Evolutionary conservation across 2,329 filamentous ascomycete species (phyloP).

Genomic region (Zymoseptoria tritici): DNA sequence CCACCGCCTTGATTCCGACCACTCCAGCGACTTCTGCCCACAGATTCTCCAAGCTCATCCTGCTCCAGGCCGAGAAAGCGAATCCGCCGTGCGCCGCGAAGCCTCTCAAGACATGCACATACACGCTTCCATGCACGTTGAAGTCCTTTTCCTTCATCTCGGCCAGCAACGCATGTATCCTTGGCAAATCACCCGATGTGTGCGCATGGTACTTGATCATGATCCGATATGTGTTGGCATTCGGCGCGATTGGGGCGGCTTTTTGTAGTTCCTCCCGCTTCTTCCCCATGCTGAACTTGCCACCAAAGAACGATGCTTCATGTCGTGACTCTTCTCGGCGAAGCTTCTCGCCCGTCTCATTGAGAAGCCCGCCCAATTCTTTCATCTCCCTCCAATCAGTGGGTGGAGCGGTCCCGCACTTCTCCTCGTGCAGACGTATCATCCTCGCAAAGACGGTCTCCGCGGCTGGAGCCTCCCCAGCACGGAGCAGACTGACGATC

Average conservation of each 20-base stretch:
- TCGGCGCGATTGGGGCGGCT: constrained; percentile 59
- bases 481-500: constrained; percentile 67
- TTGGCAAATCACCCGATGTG: constrained; percentile 61
- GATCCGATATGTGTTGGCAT: constrained; percentile 71
- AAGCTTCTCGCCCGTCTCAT: constrained; percentile 37
- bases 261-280: constrained; percentile 52
- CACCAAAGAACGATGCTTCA: constrained; percentile 37
- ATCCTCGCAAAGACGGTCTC: constrained; percentile 77
- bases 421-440: constrained; percentile 54
- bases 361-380: constrained; percentile 42
- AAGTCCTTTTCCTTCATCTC: constrained; percentile 71
- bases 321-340: constrained; percentile 44
- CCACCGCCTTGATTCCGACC: not conserved
- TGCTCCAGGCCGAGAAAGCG: constrained; percentile 63
- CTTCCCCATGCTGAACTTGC: constrained; percentile 15
- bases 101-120: constrained; percentile 72
- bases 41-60: constrained; percentile 58
- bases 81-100: constrained; percentile 67
- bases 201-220: constrained; percentile 68
- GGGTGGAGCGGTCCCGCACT: constrained; percentile 25
- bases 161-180: constrained; percentile 62
- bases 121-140: constrained; percentile 66
- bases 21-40: constrained; percentile 55
- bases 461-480: constrained; percentile 68
- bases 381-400: constrained; percentile 37